Conservation (phyloP, 129 eudicot species). For the Flaveria ramosissima region DNA sequence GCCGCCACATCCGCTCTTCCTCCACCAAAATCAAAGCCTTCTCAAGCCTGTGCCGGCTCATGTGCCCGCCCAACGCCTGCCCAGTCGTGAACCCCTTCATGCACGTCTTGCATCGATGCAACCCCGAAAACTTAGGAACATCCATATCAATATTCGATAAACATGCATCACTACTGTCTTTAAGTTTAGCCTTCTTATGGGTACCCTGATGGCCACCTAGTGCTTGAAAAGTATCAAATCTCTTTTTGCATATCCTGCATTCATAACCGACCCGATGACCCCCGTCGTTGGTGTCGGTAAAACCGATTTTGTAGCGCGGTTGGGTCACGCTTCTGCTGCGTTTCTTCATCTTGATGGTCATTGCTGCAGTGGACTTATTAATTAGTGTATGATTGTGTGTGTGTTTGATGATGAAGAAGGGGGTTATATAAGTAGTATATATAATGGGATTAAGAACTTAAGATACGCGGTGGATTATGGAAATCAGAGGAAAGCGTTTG, state of each 20-base stretch:
- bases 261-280: background rate
- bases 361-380: background rate
- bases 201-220: constrained; percentile 38
- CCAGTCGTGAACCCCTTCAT: constrained; percentile 27
- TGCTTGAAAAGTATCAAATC: constrained; percentile 32
- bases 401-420: background rate
- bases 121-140: background rate
- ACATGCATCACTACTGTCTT: background rate
- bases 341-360: background rate
- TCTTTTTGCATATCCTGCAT: constrained; percentile 27
- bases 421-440: background rate
- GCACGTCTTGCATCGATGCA: constrained; percentile 29
- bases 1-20: background rate
- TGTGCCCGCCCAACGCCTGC: constrained; percentile 43
- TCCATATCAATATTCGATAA: background rate
- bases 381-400: background rate
- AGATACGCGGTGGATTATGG: background rate
- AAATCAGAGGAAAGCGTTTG: background rate
- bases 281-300: no score
- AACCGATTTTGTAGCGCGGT: no score
- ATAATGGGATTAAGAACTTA: background rate
- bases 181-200: constrained; percentile 19
- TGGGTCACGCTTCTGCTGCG: background rate
- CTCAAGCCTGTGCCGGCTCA: constrained; percentile 22
- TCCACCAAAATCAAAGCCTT: background rate